Conservation (phyloP, 768 basidiomycete species). For the Kwoniella pini region DNA sequence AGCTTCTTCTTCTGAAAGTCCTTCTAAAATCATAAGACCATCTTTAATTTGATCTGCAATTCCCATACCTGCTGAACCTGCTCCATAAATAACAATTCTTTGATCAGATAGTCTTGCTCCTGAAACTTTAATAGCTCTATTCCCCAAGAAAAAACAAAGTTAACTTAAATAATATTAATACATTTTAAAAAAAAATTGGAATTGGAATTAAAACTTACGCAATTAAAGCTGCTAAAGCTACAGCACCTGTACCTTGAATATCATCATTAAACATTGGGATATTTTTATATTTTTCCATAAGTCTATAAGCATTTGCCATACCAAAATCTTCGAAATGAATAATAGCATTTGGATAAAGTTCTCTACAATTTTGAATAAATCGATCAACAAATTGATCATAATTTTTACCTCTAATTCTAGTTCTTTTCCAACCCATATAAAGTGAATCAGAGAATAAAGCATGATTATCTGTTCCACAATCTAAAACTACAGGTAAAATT, state of each 20-base stretch:
- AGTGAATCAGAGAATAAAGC: slow-evolving; percentile 54
- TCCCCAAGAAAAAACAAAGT: background rate
- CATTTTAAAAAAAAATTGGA: background rate
- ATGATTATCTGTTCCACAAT: slow-evolving; percentile 56
- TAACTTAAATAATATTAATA: background rate
- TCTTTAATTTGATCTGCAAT: slow-evolving; percentile 69
- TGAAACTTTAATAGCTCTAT: slow-evolving; percentile 39
- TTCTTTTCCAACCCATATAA: slow-evolving; percentile 71
- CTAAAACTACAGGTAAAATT: slow-evolving; percentile 54
- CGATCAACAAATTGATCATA: slow-evolving; percentile 81
- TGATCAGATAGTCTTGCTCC: slow-evolving; percentile 65
- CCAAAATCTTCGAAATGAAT: slow-evolving; percentile 56
- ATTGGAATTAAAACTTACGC: slow-evolving; percentile 60
- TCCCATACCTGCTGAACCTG: slow-evolving; percentile 73
- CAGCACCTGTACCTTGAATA: slow-evolving; percentile 59
- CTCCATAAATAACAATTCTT: slow-evolving; percentile 75
- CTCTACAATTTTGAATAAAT: slow-evolving; percentile 58
- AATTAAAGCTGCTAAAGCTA: slow-evolving; percentile 64
- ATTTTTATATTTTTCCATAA: slow-evolving; percentile 56
- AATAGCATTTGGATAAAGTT: slow-evolving; percentile 54
- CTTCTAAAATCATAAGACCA: slow-evolving; percentile 65
- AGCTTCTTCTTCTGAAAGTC: slow-evolving; percentile 64
- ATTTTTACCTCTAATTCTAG: slow-evolving; percentile 68
- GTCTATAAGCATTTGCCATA: slow-evolving; percentile 54
- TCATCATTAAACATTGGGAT: slow-evolving; percentile 69